These are phyloP conservation scores for Didymella pomorum DNA, from an alignment of 2,329 filamentous ascomycete genomes.

Conservation along the genomic window DNA sequence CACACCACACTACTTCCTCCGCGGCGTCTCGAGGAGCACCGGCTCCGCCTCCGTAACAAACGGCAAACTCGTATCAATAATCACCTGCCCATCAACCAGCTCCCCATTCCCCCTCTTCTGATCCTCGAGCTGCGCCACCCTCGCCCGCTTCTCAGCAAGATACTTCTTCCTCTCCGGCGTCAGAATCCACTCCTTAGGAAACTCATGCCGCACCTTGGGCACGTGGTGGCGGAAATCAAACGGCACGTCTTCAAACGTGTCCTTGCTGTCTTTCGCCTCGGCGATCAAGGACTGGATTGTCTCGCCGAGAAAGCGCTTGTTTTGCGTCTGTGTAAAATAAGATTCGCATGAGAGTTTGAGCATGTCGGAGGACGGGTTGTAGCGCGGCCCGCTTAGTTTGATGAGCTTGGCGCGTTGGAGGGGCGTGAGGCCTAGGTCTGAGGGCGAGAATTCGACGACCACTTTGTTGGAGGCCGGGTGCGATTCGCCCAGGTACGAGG, in stretches of 20 bases:
- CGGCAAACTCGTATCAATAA: slow-evolving; percentile 48
- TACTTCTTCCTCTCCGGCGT: slow-evolving; percentile 71
- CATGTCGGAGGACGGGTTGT: slow-evolving; percentile 82
- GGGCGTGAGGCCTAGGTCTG: slow-evolving; percentile 73
- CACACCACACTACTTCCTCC: slow-evolving; percentile 17
- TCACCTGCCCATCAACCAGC: slow-evolving; percentile 62
- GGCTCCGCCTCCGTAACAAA: slow-evolving; percentile 29
- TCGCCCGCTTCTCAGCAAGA: slow-evolving; percentile 68
- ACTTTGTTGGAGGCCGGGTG: slow-evolving; percentile 95
- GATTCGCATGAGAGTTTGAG: slow-evolving; percentile 92
- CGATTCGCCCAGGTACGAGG: slow-evolving; percentile 91
- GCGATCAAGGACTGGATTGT: slow-evolving; percentile 75
- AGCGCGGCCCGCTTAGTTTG: slow-evolving; percentile 85
- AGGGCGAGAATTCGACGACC: slow-evolving; percentile 84
- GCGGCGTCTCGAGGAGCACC: slow-evolving; percentile 29
- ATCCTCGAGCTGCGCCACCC: slow-evolving; percentile 63
- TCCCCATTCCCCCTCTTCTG: slow-evolving; percentile 61
- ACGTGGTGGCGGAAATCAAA: slow-evolving; percentile 88
- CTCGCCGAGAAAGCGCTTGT: slow-evolving; percentile 92
- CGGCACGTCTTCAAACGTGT: slow-evolving; percentile 88
- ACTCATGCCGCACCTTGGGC: slow-evolving; percentile 70
- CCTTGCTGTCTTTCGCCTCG: slow-evolving; percentile 76
- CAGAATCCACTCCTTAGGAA: slow-evolving; percentile 85
- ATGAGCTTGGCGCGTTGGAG: slow-evolving; percentile 80
- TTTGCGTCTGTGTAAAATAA: slow-evolving; percentile 88